phyloP scores from a whole-genome alignment of 768 basidiomycete species.

The Amanita phalloides region DNA sequence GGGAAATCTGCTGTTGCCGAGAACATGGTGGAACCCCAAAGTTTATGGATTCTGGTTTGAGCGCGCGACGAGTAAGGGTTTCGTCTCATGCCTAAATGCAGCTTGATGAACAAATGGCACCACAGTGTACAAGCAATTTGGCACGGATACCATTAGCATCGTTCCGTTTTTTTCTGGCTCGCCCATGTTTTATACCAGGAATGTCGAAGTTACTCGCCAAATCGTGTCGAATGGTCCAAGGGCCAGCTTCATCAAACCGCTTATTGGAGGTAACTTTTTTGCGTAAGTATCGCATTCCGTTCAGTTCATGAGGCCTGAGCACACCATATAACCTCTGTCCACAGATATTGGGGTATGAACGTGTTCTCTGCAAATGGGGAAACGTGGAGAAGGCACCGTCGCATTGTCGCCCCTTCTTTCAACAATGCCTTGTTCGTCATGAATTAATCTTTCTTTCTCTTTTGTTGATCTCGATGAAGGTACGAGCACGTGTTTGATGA shows the following conservation, averaged over 20 bases:
- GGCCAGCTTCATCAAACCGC: constrained; percentile 29
- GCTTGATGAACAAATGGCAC: background rate
- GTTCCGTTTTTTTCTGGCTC: constrained; percentile 27
- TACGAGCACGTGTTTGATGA: constrained; percentile 32
- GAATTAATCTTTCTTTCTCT: background rate
- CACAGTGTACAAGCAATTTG: constrained; percentile 24
- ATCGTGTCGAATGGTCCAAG: constrained; percentile 28
- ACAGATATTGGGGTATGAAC: constrained; percentile 31
- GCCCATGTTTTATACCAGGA: constrained; percentile 29
- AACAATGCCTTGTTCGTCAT: constrained; percentile 24
- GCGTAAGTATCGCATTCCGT: constrained; percentile 16
- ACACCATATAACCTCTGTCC: background rate
- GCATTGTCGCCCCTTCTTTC: constrained; percentile 34
- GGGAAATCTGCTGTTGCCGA: constrained; percentile 23
- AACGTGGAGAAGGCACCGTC: constrained; percentile 34
- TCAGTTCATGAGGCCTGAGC: background rate
- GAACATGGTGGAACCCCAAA: constrained; percentile 33
- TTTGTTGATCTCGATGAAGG: constrained; percentile 13
- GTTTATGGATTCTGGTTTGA: constrained; percentile 24
- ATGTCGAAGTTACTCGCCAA: constrained; percentile 36
- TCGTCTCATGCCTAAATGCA: background rate
- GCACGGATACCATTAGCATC: constrained; percentile 29
- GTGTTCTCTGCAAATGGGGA: constrained; percentile 33
- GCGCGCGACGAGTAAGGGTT: constrained; percentile 21
- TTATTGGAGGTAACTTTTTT: constrained; percentile 17